Percentiles rank a stretch among this genome's conserved stretches.
These are phyloP conservation scores for Amanita thiersii DNA, from an alignment of 768 basidiomycete genomes.

Conservation along the genomic window DNA sequence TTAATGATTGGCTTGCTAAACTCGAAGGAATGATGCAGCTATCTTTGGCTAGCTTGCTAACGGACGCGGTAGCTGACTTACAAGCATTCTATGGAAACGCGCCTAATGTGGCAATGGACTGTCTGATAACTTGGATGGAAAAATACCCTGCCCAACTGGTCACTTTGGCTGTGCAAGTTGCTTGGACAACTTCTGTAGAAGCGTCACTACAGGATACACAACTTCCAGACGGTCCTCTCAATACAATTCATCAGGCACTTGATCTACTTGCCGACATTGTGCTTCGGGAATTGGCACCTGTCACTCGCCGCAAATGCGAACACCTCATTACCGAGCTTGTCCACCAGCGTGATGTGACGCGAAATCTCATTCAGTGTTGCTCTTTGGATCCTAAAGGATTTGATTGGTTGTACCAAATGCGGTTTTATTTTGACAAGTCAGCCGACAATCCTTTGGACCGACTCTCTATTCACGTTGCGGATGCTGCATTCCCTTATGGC, in stretches of 20 bases:
- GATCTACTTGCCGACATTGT: slow-evolving; percentile 98
- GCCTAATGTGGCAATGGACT: slow-evolving; percentile 48
- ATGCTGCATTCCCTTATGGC: slow-evolving; percentile 91
- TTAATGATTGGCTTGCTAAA: slow-evolving; percentile 96
- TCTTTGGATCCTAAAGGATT: slow-evolving; percentile 66
- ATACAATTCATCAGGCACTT: slow-evolving; percentile 72
- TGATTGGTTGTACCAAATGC: slow-evolving; percentile 97
- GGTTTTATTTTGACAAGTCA: slow-evolving; percentile 80
- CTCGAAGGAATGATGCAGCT: slow-evolving; percentile 90
- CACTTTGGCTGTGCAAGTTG: slow-evolving; percentile 90
- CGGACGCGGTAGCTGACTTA: slow-evolving; percentile 73
- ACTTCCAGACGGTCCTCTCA: slow-evolving; percentile 57
- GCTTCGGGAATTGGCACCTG: slow-evolving; percentile 76
- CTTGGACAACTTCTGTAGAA: slow-evolving; percentile 88
- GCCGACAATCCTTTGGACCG: slow-evolving; percentile 75
- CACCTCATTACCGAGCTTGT: slow-evolving; percentile 98
- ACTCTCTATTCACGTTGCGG: slow-evolving; percentile 76
- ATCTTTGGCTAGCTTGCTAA: slow-evolving; percentile 78
- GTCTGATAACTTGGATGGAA: slow-evolving; percentile 86
- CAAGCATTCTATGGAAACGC: slow-evolving; percentile 71
- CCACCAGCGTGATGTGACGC: slow-evolving; percentile 93
- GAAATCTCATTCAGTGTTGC: slow-evolving; percentile 61
- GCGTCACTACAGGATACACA: slow-evolving; percentile 46
- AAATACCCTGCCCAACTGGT: slow-evolving; percentile 94
- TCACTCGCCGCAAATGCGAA: slow-evolving; percentile 96